A percentile compares a stretch with the other conserved stretches of the same genome.
phyloP scores from a whole-genome alignment of 108 stramenopile species.

The Nitzschia sp. region DNA sequence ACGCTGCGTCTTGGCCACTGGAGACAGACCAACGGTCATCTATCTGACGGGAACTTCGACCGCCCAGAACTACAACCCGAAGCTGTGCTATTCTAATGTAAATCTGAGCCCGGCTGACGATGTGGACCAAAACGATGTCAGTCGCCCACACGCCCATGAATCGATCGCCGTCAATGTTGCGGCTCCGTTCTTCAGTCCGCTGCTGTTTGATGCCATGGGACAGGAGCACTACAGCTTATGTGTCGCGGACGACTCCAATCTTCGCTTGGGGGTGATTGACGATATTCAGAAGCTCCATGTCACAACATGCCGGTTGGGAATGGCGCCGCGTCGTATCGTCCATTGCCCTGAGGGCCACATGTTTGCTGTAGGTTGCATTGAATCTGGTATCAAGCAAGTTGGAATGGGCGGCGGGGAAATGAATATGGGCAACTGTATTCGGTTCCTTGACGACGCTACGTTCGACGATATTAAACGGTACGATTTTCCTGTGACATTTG shows the following conservation, averaged over 20 bases:
- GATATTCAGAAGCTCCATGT: slow-evolving; percentile 99
- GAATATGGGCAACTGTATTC: slow-evolving; percentile 85
- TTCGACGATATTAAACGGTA: slow-evolving; percentile 86
- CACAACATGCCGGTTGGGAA: slow-evolving; percentile 88
- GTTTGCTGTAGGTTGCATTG: slow-evolving; percentile 86
- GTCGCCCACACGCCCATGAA: slow-evolving; percentile 43
- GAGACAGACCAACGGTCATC: slow-evolving; percentile 97
- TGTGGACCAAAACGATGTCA: slow-evolving; percentile 52
- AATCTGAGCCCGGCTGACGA: slow-evolving; percentile 78
- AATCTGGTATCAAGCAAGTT: slow-evolving; percentile 56
- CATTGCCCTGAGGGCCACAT: slow-evolving; percentile 76
- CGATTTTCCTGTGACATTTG: slow-evolving; percentile 4
- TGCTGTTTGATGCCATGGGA: slow-evolving; percentile 60
- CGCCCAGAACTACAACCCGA: slow-evolving; percentile 58
- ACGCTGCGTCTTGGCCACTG: slow-evolving; percentile 92
- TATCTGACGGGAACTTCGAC: slow-evolving; percentile 74
- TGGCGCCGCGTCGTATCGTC: slow-evolving; percentile 90
- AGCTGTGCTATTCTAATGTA: slow-evolving; percentile 93
- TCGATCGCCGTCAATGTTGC: slow-evolving; percentile 79
- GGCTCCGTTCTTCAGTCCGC: slow-evolving; percentile 70
- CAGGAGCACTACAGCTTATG: slow-evolving; percentile 86
- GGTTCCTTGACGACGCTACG: slow-evolving; percentile 87
- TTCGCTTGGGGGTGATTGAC: slow-evolving; percentile 95
- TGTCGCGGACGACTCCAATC: slow-evolving; percentile 83
- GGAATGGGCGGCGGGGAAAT: slow-evolving; percentile 48